Conservation (phyloP, 495 filamentous ascomycete genomes). For the Daldinia bambusicola region DNA sequence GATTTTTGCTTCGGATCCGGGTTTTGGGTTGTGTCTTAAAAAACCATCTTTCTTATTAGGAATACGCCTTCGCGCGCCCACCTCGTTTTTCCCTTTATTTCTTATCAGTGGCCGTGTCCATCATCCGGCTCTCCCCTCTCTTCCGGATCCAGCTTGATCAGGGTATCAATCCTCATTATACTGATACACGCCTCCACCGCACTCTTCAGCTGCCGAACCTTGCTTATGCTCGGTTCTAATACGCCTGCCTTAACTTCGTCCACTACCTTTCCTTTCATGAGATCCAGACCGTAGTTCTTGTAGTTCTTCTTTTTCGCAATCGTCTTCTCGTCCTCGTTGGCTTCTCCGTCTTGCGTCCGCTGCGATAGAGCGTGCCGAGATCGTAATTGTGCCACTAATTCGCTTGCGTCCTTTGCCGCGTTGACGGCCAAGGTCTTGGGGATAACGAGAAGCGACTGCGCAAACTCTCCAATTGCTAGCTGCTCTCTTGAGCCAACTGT, state of each 20-base stretch:
- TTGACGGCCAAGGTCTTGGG: conserved; percentile 98
- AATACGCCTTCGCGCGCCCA: conserved; percentile 31
- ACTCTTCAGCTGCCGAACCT: conserved; percentile 97
- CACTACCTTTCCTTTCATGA: conserved; percentile 88
- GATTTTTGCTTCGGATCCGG: conserved; percentile 22
- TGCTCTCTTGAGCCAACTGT: conserved; percentile 98
- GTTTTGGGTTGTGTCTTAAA: conserved; percentile 31
- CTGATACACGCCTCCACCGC: conserved; percentile 98
- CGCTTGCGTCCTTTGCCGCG: conserved; percentile 93
- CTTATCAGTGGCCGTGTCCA: conserved; percentile 71
- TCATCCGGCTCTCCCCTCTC: conserved; percentile 79
- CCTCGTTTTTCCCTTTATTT: conserved; percentile 29
- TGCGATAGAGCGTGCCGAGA: conserved; percentile 95
- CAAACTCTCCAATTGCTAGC: conserved; percentile 97
- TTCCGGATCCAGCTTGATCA: conserved; percentile 98
- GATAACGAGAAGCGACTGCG: conserved; percentile 90
- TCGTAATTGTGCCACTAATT: conserved; percentile 94
- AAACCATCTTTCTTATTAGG: conserved; percentile 31
- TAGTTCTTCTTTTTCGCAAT: conserved; percentile 94
- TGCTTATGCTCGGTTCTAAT: conserved; percentile 97
- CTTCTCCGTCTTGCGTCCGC: conserved; percentile 82
- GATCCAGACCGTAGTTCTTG: conserved; percentile 96
- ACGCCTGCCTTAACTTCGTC: conserved; percentile 96
- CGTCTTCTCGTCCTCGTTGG: conserved; percentile 85
- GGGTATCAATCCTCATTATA: conserved; percentile 99